Conservation (phyloP, 306 rosid species). For the Chamaecrista fasciculata region DNA sequence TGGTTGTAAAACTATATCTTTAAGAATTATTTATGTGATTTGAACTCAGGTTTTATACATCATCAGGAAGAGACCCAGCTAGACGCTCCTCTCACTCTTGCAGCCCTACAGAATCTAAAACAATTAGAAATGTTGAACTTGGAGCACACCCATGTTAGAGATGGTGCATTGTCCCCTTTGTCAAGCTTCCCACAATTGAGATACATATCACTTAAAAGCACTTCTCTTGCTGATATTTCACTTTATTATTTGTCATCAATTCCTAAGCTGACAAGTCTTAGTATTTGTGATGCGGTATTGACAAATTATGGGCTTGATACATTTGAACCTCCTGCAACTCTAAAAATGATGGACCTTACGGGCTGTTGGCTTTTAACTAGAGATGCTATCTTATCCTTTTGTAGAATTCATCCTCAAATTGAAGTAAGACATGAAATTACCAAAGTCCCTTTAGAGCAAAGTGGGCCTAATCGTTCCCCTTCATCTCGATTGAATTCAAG, state of each 20-base stretch:
- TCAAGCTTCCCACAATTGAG: conserved; percentile 56
- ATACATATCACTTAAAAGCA: conserved; percentile 53
- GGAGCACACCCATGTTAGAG: conserved; percentile 60
- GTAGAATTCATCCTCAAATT: conserved; percentile 62
- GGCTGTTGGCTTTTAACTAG: conserved; percentile 91
- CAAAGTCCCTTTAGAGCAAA: conserved; percentile 33
- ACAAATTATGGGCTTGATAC: conserved; percentile 60
- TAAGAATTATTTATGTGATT: neutral
- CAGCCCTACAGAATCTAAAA: conserved; percentile 45
- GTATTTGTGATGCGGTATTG: conserved; percentile 64
- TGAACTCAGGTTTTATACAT: conserved; percentile 43
- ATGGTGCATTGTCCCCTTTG: conserved; percentile 52
- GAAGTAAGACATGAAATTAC: conserved; percentile 47
- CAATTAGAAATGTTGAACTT: conserved; percentile 58
- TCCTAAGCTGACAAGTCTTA: conserved; percentile 41
- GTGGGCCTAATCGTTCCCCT: conserved; percentile 35
- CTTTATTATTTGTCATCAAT: conserved; percentile 61
- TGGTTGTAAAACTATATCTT: neutral
- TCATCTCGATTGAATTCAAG: conserved; percentile 43
- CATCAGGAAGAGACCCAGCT: conserved; percentile 26
- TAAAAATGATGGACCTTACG: conserved; percentile 61
- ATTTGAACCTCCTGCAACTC: conserved; percentile 53
- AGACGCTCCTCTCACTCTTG: conserved; percentile 36
- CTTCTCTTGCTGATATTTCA: conserved; percentile 61
- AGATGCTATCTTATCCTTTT: conserved; percentile 49